phyloP scores from a whole-genome alignment of 805 yeast genomes.

The Saccharomycopsis vini region DNA sequence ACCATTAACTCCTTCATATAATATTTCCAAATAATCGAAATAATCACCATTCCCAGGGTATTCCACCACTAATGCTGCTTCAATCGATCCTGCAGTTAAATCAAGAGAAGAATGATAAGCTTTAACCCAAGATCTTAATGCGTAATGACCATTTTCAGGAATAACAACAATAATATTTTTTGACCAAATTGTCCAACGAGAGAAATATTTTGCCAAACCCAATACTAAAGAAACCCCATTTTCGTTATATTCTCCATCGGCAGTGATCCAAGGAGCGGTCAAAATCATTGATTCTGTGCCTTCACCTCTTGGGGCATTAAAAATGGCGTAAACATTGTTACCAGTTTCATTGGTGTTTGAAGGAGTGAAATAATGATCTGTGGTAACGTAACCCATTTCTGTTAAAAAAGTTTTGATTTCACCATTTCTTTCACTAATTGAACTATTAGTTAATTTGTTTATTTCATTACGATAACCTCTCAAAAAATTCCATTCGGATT shows the following conservation, averaged over 20 bases:
- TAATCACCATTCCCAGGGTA: conserved; percentile 58
- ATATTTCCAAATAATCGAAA: conserved; percentile 64
- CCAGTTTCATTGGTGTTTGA: conserved; percentile 29
- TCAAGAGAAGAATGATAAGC: conserved; percentile 84
- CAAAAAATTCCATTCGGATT: conserved; percentile 86
- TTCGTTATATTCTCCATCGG: conserved; percentile 54
- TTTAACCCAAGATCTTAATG: conserved; percentile 83
- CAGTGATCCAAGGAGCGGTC: conserved; percentile 79
- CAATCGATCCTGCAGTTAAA: conserved; percentile 87
- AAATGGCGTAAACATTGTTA: conserved; percentile 61
- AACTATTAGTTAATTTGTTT: conserved; percentile 27
- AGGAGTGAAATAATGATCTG: conserved; percentile 32
- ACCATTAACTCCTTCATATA: conserved; percentile 87
- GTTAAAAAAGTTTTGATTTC: conserved; percentile 50
- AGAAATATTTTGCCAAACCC: conserved; percentile 70
- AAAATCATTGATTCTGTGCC: conserved; percentile 92
- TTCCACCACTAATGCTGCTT: conserved; percentile 81
- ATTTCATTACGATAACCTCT: conserved; percentile 72
- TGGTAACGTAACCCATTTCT: conserved; percentile 65
- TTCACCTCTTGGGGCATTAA: conserved; percentile 92
- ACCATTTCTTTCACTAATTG: conserved; percentile 31
- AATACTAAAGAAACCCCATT: conserved; percentile 74
- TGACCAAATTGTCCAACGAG: conserved; percentile 88
- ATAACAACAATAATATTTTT: conserved; percentile 84
- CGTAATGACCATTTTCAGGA: conserved; percentile 59